Evolutionary conservation across 768 basidiomycete species (phyloP), one percentile per base, ranked within the genome.

Genomic region (Podaxis sp.): DNA sequence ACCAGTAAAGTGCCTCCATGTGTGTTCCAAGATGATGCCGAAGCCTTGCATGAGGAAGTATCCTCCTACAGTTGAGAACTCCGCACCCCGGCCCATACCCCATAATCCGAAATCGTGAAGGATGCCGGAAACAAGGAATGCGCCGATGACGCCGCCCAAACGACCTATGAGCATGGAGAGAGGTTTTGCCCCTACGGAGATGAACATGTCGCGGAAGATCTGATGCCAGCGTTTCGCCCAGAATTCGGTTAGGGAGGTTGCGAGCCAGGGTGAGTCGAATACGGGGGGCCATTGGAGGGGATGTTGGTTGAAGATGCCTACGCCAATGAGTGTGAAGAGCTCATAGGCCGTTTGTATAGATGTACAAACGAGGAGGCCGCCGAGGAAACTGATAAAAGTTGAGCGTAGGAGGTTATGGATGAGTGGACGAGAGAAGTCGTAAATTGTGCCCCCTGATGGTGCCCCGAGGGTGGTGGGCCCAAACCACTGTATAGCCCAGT

Each of bases 171-270:
- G 64, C 57, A 67, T 68, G 28, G 70, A 69, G 28, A 84, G 56
- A 0, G 84, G 83, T 36, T 74, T 75, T 9, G 75, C 75, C 12
- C 87, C 88, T n/a, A 84, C 64, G 12, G 70, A 72, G 46, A 87
- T 72, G 67, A 90, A 89, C 40, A 72, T 68, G 49, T 85, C 80
- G 9, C 88, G 80, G 68, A 89, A 87, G 4, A 85, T 63, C 67
- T 89, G 88, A 66, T 91, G 89, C 89, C 90, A 91, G n/a, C 81
- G 74, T 60, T 64, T 70, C 3, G 80, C 76, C 90, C 89, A 91
- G 61, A 87, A 84, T 24, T 85, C 80, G 40, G 75, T 71, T n/a
- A 91, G 72, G 3, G 87, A 89, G 2, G 83, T 84, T 0, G 85
- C 70, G 9, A 69, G 46, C 82, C 83, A 90, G 3, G 89, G 89